Percentiles rank a stretch among this genome's conserved stretches.
phyloP scores from a whole-genome alignment of 148 eudicot genomes.

The Dysphania ambrosioides region DNA sequence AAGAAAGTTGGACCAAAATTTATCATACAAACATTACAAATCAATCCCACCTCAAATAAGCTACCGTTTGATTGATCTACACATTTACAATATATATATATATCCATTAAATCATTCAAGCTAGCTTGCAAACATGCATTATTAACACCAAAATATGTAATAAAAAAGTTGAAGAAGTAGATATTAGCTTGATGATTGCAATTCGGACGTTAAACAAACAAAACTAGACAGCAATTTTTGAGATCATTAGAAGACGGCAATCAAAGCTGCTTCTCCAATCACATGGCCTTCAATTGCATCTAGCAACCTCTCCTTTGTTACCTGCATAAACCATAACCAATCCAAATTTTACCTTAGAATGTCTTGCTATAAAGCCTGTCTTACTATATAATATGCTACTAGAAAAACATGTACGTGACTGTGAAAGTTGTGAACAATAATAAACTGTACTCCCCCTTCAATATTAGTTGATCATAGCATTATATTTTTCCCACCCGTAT shows the following conservation, averaged over 20 bases:
- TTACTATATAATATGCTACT: too few species aligned
- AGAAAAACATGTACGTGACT: too few species aligned
- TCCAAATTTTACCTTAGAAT: neutral
- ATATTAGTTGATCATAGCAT: too few species aligned
- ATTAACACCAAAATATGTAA: neutral
- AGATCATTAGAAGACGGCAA: conserved; percentile 35
- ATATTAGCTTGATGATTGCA: neutral
- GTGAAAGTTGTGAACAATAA: too few species aligned
- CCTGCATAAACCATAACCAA: conserved; percentile 43
- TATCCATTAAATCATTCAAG: neutral
- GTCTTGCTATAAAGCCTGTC: too few species aligned
- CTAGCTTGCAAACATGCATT: neutral
- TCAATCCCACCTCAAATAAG: neutral
- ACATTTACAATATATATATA: neutral
- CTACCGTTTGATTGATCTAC: neutral
- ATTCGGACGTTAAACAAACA: neutral
- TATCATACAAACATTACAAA: neutral
- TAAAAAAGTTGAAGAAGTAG: neutral
- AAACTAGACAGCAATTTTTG: neutral
- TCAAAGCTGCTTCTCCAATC: conserved; percentile 55
- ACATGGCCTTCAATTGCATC: conserved; percentile 59
- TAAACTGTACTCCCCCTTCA: too few species aligned
- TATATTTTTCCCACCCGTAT: too few species aligned
- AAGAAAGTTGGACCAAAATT: too few species aligned
- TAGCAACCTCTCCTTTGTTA: conserved; percentile 61